Evolutionary conservation across 129 eudicot genomes (phyloP), one percentile per base, ranked within the genome.

Genomic region (Flaveria linearis): DNA sequence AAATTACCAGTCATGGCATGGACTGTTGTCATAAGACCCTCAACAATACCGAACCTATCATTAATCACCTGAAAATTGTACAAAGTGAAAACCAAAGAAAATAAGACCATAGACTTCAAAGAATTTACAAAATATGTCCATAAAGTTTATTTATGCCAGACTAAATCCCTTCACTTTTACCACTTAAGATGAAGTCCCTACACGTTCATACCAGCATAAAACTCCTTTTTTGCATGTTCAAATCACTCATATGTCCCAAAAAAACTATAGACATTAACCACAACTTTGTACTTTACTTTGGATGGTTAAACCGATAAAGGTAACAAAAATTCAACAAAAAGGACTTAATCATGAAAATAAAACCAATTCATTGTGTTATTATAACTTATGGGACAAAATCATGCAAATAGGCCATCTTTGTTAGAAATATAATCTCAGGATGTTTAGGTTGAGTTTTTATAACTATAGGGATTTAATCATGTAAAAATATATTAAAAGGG

Each of bases 1-100:
- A 33, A 80, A 67, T 75, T 71, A 91, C 97, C 97, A 33, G 97
- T 92, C 25, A 90, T 88, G 50, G 98, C 84, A 70, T 92, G 98
- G 77, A 90, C 94, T 3, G 98, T 92, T 45, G 98, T 92, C 98
- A 92, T 92, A 51, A 90, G 94, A 75, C 98, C 98, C 83, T 92
- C 96, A 47, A 90, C 98, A 73, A 93, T 93, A 58, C 98, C 98
- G 71, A 93, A 93, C 80, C 89, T 88, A 49, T 93, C 98, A 23
- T 93, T 78, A 43, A 93, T 88, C 51, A 93, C 98, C 97, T 91
- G 83, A 69, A 68, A 67, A 36, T 9, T 13, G 13, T 8, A 73
- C 23, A 77, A 11, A 60, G 66, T 60, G 28, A 25, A 60, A 60
- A 60, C 39, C 66, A 23, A 26, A 62, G 45, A 28, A 39, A 18